Evolutionary conservation across 805 yeast species (phyloP).

Genomic region (Candida succiphila): DNA sequence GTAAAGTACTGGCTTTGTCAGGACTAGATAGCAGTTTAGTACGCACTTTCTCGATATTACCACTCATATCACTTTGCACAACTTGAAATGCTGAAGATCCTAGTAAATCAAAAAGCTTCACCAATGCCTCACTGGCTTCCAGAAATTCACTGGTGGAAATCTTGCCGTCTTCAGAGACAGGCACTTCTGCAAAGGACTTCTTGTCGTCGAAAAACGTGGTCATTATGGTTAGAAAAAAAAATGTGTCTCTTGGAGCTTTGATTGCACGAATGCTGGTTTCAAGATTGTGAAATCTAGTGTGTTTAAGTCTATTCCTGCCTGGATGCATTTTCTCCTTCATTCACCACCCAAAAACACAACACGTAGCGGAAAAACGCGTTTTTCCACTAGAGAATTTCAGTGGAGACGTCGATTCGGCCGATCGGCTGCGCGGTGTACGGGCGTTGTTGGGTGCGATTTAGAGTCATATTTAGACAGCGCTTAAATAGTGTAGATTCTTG

Average conservation of each 20-base stretch:
- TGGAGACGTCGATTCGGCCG: neutral
- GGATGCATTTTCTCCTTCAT: too few relatives aligned
- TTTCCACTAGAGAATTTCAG: too few relatives aligned
- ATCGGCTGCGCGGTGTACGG: neutral
- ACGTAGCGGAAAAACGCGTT: too few relatives aligned
- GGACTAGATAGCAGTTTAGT: constrained; percentile 59
- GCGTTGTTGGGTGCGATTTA: neutral
- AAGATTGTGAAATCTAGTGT: too few relatives aligned
- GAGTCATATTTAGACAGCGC: neutral
- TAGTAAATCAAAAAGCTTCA: constrained; percentile 71
- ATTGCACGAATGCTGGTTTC: too few relatives aligned
- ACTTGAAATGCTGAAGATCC: constrained; percentile 80
- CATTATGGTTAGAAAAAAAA: too few relatives aligned
- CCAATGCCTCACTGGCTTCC: constrained; percentile 76
- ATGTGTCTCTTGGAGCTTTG: too few relatives aligned
- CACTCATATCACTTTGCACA: constrained; percentile 82
- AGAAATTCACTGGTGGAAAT: constrained; percentile 68
- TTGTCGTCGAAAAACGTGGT: constrained; percentile 75
- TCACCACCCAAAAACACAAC: too few relatives aligned
- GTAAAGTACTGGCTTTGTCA: constrained; percentile 53
- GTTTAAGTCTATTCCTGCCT: too few relatives aligned
- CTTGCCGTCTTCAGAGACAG: constrained; percentile 46
- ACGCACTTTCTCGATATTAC: constrained; percentile 72
- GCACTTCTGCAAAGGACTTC: constrained; percentile 66
- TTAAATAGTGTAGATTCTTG: neutral